These are phyloP conservation scores for Kwoniella heveanensis DNA, from an alignment of 768 basidiomycete species.

Conservation along the genomic window DNA sequence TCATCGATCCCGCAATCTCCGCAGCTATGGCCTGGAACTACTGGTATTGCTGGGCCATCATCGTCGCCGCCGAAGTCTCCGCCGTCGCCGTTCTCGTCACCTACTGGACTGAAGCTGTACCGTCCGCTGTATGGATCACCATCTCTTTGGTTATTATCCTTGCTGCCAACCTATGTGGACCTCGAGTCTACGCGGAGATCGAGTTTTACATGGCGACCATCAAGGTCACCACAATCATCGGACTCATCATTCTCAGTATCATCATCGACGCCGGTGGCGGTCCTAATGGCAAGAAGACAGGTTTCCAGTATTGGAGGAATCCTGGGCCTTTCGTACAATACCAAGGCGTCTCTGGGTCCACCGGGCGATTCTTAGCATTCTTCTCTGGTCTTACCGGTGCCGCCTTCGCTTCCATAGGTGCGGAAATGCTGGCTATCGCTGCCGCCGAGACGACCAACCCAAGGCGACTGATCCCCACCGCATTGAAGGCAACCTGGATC, in stretches of 20 bases:
- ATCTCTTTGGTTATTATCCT: slow-evolving; percentile 51
- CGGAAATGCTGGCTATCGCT: slow-evolving; percentile 27
- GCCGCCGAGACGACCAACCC: slow-evolving; percentile 34
- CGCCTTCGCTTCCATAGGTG: slow-evolving; percentile 27
- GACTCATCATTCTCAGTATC: slow-evolving; percentile 32
- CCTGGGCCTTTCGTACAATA: slow-evolving; percentile 28
- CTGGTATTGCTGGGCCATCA: slow-evolving; percentile 20
- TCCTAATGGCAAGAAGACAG: slow-evolving; percentile 27
- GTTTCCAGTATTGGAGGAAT: slow-evolving; percentile 39
- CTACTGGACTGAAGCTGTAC: slow-evolving; percentile 33
- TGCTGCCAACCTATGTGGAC: slow-evolving; percentile 56
- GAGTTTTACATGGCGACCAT: slow-evolving; percentile 27
- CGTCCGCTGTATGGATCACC: slow-evolving; percentile 30
- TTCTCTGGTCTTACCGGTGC: slow-evolving; percentile 25
- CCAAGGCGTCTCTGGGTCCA: background rate
- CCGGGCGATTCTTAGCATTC: slow-evolving; percentile 7
- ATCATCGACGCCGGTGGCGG: slow-evolving; percentile 34
- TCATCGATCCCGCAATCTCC: slow-evolving; percentile 36
- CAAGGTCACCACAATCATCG: slow-evolving; percentile 30
- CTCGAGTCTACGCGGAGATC: slow-evolving; percentile 36
- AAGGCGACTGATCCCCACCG: slow-evolving; percentile 17
- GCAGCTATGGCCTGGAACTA: slow-evolving; percentile 36
- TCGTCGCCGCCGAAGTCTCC: slow-evolving; percentile 24
- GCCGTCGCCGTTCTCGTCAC: slow-evolving; percentile 25
- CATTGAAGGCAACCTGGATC: slow-evolving; percentile 14